Evolutionary conservation across 768 basidiomycete species (phyloP).

Genomic region (Pleurotus eryngii): DNA sequence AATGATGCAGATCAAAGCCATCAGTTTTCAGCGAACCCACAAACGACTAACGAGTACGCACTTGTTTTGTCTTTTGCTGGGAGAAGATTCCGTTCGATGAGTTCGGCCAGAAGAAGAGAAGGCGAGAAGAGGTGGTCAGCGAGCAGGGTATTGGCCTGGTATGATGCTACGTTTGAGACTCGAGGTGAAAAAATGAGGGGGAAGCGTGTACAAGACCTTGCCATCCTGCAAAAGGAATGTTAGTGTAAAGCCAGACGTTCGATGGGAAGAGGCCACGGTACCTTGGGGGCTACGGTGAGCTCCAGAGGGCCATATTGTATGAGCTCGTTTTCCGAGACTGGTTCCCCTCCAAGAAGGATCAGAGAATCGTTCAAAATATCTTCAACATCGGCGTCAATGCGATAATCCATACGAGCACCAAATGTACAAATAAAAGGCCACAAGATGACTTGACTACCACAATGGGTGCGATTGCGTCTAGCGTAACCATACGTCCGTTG

Average conservation of each 20-base stretch:
- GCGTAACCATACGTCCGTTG: too few relatives aligned
- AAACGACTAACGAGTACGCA: constrained; percentile 17
- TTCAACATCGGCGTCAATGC: constrained; percentile 25
- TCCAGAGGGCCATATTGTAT: constrained; percentile 53
- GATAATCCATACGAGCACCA: too few relatives aligned
- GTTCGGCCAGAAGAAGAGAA: constrained; percentile 61
- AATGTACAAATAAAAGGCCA: too few relatives aligned
- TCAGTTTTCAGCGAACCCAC: not conserved
- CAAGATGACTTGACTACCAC: too few relatives aligned
- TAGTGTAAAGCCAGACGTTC: not conserved
- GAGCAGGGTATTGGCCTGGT: constrained; percentile 64
- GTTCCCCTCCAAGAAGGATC: constrained; percentile 45
- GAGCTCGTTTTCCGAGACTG: constrained; percentile 31
- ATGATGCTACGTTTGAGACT: not conserved
- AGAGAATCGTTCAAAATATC: constrained; percentile 55
- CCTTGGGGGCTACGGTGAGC: constrained; percentile 60
- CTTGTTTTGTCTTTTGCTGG: constrained; percentile 38
- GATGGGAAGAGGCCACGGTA: constrained; percentile 14
- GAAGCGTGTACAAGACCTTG: constrained; percentile 40
- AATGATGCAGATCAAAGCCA: not conserved
- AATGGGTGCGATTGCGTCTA: too few relatives aligned
- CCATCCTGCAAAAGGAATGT: constrained; percentile 40
- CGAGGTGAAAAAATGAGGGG: too few relatives aligned
- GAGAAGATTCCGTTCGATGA: constrained; percentile 55
- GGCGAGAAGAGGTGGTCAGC: constrained; percentile 77